Evolutionary conservation across 2,329 filamentous ascomycete genomes (phyloP).

Genomic region (Colletotrichum endophyticum): DNA sequence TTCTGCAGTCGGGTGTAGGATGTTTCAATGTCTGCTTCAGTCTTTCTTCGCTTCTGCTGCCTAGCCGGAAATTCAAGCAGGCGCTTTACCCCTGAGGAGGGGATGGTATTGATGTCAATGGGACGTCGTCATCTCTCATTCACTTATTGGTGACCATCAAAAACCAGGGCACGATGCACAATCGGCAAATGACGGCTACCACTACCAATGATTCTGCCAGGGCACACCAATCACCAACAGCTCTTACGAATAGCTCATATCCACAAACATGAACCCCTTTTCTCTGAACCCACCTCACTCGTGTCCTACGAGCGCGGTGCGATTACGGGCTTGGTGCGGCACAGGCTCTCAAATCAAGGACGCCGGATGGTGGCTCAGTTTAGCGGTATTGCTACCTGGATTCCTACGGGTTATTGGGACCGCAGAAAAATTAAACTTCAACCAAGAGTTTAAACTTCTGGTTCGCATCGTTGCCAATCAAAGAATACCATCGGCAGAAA

Average conservation of each 20-base stretch:
- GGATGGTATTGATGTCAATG: background rate
- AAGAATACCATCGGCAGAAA: background rate
- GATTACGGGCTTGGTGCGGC: background rate
- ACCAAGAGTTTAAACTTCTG: background rate
- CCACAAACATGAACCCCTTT: background rate
- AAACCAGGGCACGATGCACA: background rate
- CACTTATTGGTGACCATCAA: background rate
- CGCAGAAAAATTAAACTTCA: background rate
- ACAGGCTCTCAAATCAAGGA: background rate
- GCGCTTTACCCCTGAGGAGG: background rate
- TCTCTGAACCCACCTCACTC: background rate
- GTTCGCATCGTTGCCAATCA: background rate
- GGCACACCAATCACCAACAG: background rate
- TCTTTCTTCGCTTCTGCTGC: background rate
- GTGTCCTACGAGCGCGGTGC: background rate
- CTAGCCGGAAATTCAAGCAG: background rate
- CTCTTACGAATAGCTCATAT: background rate
- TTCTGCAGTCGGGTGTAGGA: background rate
- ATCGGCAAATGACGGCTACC: background rate
- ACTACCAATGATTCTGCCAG: background rate
- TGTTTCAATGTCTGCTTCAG: background rate
- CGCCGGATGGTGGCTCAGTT: background rate
- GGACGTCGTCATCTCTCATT: background rate
- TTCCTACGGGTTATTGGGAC: background rate
- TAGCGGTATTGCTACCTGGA: background rate